A percentile compares a stretch with the other conserved stretches of the same genome.
Conservation (phyloP, 106 monocot species). For the Gastrodia elata region DNA sequence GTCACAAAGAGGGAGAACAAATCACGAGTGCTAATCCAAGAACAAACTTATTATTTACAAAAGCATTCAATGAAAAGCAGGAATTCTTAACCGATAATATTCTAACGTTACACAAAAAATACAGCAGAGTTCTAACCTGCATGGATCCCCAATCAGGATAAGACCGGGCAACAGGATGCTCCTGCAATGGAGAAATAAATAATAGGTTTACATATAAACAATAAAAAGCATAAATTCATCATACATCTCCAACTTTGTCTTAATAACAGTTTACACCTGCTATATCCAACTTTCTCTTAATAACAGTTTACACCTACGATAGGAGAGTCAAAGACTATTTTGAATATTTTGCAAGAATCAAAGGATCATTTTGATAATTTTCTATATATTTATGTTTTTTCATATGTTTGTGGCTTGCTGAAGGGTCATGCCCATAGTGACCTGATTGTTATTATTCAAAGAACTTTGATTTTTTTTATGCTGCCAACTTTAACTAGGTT, state of each 20-base stretch:
- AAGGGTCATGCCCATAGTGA: not conserved
- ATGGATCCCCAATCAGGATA: constrained; percentile 80
- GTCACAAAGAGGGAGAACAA: not conserved
- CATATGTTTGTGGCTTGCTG: not conserved
- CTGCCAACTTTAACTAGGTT: no score
- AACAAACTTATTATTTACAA: not conserved
- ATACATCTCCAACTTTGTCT: not conserved
- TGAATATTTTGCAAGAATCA: no score
- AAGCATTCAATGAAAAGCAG: not conserved
- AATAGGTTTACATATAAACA: not conserved
- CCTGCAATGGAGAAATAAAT: constrained; percentile 25
- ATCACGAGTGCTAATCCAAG: not conserved
- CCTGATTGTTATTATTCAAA: not conserved
- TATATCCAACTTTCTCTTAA: no score
- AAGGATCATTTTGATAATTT: no score
- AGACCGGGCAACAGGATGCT: constrained; percentile 29
- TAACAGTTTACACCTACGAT: no score
- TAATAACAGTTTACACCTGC: not conserved
- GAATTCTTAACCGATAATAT: not conserved
- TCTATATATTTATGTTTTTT: not conserved
- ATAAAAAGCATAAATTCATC: not conserved
- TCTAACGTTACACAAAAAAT: not conserved
- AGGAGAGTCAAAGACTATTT: no score
- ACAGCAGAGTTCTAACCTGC: constrained; percentile 29
- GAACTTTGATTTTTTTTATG: no score